Base-by-base conservation (phyloP, 768 basidiomycete species). In the Suillus cothurnatus region DNA sequence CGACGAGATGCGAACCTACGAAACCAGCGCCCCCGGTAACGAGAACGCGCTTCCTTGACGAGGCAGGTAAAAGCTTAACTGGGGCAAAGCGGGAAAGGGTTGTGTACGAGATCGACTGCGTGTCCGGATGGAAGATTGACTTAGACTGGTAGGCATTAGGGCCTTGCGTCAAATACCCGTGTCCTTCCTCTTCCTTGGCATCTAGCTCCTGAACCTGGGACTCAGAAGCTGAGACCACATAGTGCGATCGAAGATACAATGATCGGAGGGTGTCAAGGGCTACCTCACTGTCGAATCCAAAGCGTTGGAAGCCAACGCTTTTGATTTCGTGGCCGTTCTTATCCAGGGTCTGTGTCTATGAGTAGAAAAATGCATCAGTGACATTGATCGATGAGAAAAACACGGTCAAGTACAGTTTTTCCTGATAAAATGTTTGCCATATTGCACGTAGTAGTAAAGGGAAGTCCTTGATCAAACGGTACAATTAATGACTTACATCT, bases 11-110 rank as follows among this genome's bases (percentile, higher is more conserved):
- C 38, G 95, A 97, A 19, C 97, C 97, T 65, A 99, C 97, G 77
- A 99, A 99, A n/a, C 97, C 97, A 43, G 97, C 97, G 49, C 97
- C 97, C 65, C 97, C 97, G 26, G 97, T 99, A 70, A 98, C 91
- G 47, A 99, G 87, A 71, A 99, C 81, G 65, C 97, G 91, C 80
- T 97, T 97, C 72, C 94, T 88, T 66, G 81, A 77, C 2, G 88
- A 82, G 26, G 92, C 87, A 12, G 93, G 78, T 56, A 99, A 87
- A 57, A 95, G 87, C 71, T 87, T 93, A 66, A 99, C 96, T 4
- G 97, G 94, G 12, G 95, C 93, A 78, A 95, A 99, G 52, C 93
- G 90, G 62, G 92, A 88, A 64, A 97, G 86, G 31, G 95, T 94
- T 56, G 94, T 93, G 79, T 96, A 98, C 50, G 95, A 93, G 76